phyloP scores from a whole-genome alignment of 2,329 filamentous ascomycete species.

The Zymoseptoria passerinii region DNA sequence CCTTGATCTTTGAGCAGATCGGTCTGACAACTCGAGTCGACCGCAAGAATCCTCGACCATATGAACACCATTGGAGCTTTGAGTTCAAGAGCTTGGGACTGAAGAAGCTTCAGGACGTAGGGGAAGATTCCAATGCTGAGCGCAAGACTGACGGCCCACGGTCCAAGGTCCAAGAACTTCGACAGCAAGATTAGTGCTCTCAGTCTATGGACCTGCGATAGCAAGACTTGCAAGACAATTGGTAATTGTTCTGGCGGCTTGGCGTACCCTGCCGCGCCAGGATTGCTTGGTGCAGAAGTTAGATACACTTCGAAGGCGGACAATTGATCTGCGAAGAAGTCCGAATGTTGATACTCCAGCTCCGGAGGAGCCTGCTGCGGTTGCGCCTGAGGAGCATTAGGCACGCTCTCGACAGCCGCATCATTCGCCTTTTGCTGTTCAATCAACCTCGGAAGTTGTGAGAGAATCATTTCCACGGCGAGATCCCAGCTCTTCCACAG shows the following conservation, averaged over 20 bases:
- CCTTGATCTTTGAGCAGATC: constrained; percentile 95
- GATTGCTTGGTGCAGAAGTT: constrained; percentile 79
- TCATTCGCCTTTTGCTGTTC: constrained; percentile 63
- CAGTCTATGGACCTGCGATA: constrained; percentile 90
- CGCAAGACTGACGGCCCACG: constrained; percentile 97
- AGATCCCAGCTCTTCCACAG: constrained; percentile 98
- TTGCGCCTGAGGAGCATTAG: constrained; percentile 6
- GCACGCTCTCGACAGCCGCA: constrained; percentile 14
- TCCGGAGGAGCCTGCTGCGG: constrained; percentile 27
- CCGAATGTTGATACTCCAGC: constrained; percentile 90
- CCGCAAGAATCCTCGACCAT: constrained; percentile 90
- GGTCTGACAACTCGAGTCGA: constrained; percentile 86
- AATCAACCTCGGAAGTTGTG: constrained; percentile 74
- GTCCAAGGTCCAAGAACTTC: constrained; percentile 87
- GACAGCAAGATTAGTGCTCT: constrained; percentile 84
- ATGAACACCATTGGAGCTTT: constrained; percentile 99
- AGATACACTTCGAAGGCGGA: constrained; percentile 97
- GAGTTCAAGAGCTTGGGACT: constrained; percentile 87
- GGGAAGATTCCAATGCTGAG: constrained; percentile 98
- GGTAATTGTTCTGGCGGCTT: constrained; percentile 75
- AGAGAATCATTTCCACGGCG: constrained; percentile 87
- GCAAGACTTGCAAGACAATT: constrained; percentile 87
- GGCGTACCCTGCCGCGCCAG: constrained; percentile 66
- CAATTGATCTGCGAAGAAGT: constrained; percentile 93
- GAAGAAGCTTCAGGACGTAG: constrained; percentile 92